phyloP scores from a whole-genome alignment of 148 eudicot species.

The Rheum nobile region DNA sequence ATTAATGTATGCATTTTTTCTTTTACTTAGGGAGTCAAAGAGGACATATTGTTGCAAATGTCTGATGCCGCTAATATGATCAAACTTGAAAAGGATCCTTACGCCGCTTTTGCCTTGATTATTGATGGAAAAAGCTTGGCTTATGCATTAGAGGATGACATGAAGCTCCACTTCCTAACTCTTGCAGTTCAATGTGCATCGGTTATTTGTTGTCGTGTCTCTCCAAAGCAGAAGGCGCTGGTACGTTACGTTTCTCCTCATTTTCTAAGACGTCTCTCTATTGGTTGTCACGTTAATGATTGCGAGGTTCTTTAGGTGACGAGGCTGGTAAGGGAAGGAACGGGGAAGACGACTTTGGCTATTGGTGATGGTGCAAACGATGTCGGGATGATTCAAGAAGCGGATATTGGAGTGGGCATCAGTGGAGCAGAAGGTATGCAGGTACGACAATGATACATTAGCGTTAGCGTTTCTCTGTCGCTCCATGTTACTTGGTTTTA shows the following conservation, averaged over 20 bases:
- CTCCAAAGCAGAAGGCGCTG: slow-evolving; percentile 93
- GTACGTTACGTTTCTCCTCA: slow-evolving; percentile 20
- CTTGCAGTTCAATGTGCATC: slow-evolving; percentile 85
- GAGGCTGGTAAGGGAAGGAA: slow-evolving; percentile 89
- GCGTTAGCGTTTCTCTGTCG: too few species aligned
- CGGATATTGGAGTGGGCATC: slow-evolving; percentile 95
- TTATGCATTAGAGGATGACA: slow-evolving; percentile 69
- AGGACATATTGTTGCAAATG: slow-evolving; percentile 60
- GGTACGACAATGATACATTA: slow-evolving; percentile 48
- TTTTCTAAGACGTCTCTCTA: neutral
- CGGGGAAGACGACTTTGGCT: slow-evolving; percentile 82
- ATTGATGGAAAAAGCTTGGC: slow-evolving; percentile 81
- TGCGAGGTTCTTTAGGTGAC: slow-evolving; percentile 41
- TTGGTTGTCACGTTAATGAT: neutral
- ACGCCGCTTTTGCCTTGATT: slow-evolving; percentile 88
- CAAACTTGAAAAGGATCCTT: slow-evolving; percentile 80
- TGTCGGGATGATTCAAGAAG: slow-evolving; percentile 99
- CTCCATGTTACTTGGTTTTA: neutral
- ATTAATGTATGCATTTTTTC: too few species aligned
- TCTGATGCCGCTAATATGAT: slow-evolving; percentile 67
- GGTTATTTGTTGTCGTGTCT: slow-evolving; percentile 96
- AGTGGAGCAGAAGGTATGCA: slow-evolving; percentile 99
- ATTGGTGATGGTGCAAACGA: slow-evolving; percentile 99
- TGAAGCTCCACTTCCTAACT: slow-evolving; percentile 61
- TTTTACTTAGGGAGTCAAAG: slow-evolving; percentile 47